Evolutionary conservation across 1,284 basidiomycete genomes (phyloP), one percentile per base, ranked within the genome.

Genomic region (Naganishia albida): DNA sequence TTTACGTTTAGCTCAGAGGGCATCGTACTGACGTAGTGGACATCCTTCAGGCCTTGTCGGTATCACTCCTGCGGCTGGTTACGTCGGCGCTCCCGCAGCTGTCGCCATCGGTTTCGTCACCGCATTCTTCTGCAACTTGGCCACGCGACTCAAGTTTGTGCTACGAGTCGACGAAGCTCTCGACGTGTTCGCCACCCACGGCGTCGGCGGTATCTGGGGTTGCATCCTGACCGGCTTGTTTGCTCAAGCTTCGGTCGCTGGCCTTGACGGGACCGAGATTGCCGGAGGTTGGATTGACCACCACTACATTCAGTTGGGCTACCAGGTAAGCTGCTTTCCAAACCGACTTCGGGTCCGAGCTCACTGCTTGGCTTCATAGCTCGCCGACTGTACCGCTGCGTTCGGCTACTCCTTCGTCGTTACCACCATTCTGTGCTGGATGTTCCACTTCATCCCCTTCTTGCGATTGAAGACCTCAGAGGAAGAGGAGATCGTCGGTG

Each of bases 1-100:
- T 43, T 15, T 15, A 18, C 3, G 6, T 15, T 43, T 4, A 4
- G 16, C 16, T 20, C 42, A 8, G 42, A 43, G 42, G 42, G 42
- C 16, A 43, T 43, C 13, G 42, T 4, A 7, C 57, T 26, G 7
- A 34, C 28, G 8, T 16, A 49, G 4, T 28, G 8, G 49, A 18
- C 34, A 62, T 63, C 42, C 15, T 43, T 16, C n/a, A 48, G 46
- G 46, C 10, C 53, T 74, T 2, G 74, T 81, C 59, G 81, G 80
- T 59, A 95, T 96, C 77, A 96, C 93, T 1, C 93, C 94, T 16
- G 94, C 86, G 7, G 90, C 91, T 20, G 92, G 93, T 70, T 96
- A 81, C 78, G 92, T 96, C 56, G 92, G 91, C 56, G 79, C 91
- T 20, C 89, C 87, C 83, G 73, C 76, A 3, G 63, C 75, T 68